Evolutionary conservation across 176 grass and related monocot genomes (phyloP).

Genomic region (Aegilops sharonensis): DNA sequence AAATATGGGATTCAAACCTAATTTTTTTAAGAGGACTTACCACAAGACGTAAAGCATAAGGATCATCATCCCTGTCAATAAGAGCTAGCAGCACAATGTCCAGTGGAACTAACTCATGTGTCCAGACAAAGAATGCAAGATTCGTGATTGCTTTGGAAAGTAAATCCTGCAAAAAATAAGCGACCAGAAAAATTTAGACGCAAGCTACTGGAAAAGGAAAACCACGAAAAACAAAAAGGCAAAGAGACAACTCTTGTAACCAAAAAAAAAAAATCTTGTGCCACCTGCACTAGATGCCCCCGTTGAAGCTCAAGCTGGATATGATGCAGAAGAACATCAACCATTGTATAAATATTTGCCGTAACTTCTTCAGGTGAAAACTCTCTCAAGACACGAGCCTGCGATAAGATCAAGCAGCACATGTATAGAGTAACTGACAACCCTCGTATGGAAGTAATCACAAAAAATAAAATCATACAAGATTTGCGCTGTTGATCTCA

Average conservation of each 20-base stretch:
- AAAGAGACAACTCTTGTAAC: not conserved
- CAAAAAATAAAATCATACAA: slow-evolving; percentile 50
- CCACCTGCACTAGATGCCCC: slow-evolving; percentile 75
- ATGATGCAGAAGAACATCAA: slow-evolving; percentile 98
- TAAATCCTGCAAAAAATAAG: slow-evolving; percentile 63
- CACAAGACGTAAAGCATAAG: slow-evolving; percentile 85
- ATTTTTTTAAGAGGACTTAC: slow-evolving; percentile 47
- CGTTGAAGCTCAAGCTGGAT: slow-evolving; percentile 84
- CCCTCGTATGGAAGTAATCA: slow-evolving; percentile 3
- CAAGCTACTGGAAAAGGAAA: slow-evolving; percentile 22
- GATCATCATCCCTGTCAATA: slow-evolving; percentile 97
- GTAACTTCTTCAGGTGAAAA: slow-evolving; percentile 96
- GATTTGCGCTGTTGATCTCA: slow-evolving; percentile 89
- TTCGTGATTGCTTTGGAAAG: slow-evolving; percentile 85
- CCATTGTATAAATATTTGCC: slow-evolving; percentile 97
- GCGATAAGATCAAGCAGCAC: slow-evolving; percentile 42
- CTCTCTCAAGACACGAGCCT: slow-evolving; percentile 92
- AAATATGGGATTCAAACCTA: slow-evolving; percentile 14
- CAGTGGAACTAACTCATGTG: slow-evolving; percentile 86
- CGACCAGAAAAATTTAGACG: slow-evolving; percentile 3
- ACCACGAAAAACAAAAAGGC: slow-evolving; percentile 19
- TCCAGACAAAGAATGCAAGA: slow-evolving; percentile 94
- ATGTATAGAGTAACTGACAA: not conserved
- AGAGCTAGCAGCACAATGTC: slow-evolving; percentile 95
- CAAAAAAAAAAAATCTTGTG: slow-evolving; percentile 15